Evolutionary conservation across 2,329 filamentous ascomycete genomes (phyloP), one percentile per base, ranked within the genome.

Genomic region (Ascochyta fabae): DNA sequence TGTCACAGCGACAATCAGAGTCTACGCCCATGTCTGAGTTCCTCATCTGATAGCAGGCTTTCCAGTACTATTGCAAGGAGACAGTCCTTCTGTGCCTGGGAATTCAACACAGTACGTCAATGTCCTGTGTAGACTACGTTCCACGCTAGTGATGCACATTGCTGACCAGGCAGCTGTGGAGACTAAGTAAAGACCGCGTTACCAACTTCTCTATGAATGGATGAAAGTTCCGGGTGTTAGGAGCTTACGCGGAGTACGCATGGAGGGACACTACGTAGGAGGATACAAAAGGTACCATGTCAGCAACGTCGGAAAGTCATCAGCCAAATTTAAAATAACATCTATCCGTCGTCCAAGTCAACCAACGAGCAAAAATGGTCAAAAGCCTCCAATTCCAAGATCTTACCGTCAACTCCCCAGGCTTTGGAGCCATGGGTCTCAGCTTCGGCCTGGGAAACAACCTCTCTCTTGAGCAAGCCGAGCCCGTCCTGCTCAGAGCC

Each of bases 341-440:
- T 31, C 16, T 24, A 15, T 40, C 36, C 12, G 12, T 22, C 29
- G 15, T 9, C 23, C 19, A 24, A n/a, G 35, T 42, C 36, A n/a
- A 29, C 16, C 38, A 34, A 42, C 13, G n/a, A 35, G 15, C 26
- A 31, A 55, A 22, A 31, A 68, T 67, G 61, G 56, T 58, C 41
- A 64, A 69, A 42, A 64, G 61, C 44, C 35, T 68, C 33, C 63
- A 51, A 12, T 70, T 68, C 34, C 43, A 52, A 10, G 59, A 61
- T 38, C 22, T 64, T 5, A n/a, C 77, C 22, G 79, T 86, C 27
- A 76, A 81, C 1, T 73, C 75, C 6, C 64, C 84, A 10, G 83
- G 84, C 19, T 80, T 84, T 33, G 82, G 84, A n/a, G 72, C 80
- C n/a, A 85, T 85, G 83, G 82, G 83, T 3, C 59, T 80, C 47